A percentile compares a stretch with the other conserved stretches of the same genome.
phyloP scores from a whole-genome alignment of 352 stramenopile genomes.

The Globisporangium acanthophoron region DNA sequence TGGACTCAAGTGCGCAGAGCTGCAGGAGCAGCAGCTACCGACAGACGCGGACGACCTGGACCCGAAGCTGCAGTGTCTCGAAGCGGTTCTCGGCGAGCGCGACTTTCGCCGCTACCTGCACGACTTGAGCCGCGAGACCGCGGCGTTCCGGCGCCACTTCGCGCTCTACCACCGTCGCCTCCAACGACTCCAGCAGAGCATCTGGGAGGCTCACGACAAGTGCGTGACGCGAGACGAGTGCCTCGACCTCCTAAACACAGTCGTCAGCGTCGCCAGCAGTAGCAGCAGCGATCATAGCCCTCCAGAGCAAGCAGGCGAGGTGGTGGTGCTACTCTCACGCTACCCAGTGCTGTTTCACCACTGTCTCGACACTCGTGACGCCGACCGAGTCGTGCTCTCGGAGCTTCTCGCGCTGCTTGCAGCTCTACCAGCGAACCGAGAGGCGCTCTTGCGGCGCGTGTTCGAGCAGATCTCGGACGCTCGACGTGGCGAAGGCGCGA shows the following conservation, averaged over 20 bases:
- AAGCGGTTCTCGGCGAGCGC: conserved; percentile 39
- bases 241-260: conserved; percentile 12
- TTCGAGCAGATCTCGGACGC: conserved; percentile 58
- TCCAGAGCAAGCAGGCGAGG: background rate
- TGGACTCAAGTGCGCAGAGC: conserved; percentile 13
- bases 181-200: conserved; percentile 17
- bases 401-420: conserved; percentile 36
- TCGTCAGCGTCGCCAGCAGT: background rate
- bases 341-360: conserved; percentile 46
- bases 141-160: conserved; percentile 24
- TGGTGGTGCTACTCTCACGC: conserved; percentile 27
- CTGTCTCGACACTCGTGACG: conserved; percentile 23
- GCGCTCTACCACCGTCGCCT: conserved; percentile 27
- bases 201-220: conserved; percentile 11
- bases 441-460: conserved; percentile 32
- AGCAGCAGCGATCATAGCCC: background rate
- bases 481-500: conserved; percentile 30
- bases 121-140: conserved; percentile 36
- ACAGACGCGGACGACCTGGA: conserved; percentile 14
- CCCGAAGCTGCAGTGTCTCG: conserved; percentile 41
- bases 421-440: conserved; percentile 28
- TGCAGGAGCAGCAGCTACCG: conserved; percentile 13
- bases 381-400: conserved; percentile 15
- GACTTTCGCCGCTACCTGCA: conserved; percentile 36
- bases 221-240: conserved; percentile 7